Conservation (phyloP, 106 monocot species). For the Chionographis japonica region DNA sequence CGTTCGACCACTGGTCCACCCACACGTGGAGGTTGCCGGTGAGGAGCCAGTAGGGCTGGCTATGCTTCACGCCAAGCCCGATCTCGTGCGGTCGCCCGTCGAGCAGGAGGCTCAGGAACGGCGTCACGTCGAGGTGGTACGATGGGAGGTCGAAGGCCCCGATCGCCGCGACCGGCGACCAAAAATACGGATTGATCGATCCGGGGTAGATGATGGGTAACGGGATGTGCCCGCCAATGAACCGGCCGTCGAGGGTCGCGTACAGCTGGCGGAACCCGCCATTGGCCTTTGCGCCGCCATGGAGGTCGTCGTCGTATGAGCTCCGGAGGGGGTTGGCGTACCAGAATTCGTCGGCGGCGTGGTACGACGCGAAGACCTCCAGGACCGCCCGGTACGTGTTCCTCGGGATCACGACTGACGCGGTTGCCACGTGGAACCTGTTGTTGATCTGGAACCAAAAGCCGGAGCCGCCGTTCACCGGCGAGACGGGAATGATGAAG, state of each 20-base stretch:
- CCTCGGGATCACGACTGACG: conserved; percentile 17
- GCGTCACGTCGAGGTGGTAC: conserved; percentile 49
- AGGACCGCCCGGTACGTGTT: conserved; percentile 34
- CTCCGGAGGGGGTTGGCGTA: conserved; percentile 28
- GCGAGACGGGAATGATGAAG: conserved; percentile 35
- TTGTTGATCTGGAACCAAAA: conserved; percentile 39
- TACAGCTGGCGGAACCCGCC: conserved; percentile 36
- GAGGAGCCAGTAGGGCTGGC: conserved; percentile 29
- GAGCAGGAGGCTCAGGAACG: conserved; percentile 27
- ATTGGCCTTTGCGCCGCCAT: conserved; percentile 1
- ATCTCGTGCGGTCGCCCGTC: conserved; percentile 37
- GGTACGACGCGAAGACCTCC: conserved; percentile 43
- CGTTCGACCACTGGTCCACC: conserved; percentile 28
- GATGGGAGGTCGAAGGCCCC: conserved; percentile 42
- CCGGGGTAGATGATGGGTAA: conserved; percentile 44
- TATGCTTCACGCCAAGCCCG: conserved; percentile 23
- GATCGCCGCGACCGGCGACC: conserved; percentile 42
- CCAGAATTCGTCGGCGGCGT: conserved; percentile 40
- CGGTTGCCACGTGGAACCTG: not conserved
- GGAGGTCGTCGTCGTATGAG: conserved; percentile 2
- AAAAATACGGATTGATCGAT: conserved; percentile 41
- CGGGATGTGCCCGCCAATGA: conserved; percentile 33
- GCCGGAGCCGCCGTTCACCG: conserved; percentile 7
- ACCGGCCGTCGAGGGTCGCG: conserved; percentile 36
- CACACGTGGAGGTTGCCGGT: conserved; percentile 39